Evolutionary conservation across 78 protist species (phyloP), one percentile per base, ranked within the genome.

Genomic region (Cyanophora paradoxa): DNA sequence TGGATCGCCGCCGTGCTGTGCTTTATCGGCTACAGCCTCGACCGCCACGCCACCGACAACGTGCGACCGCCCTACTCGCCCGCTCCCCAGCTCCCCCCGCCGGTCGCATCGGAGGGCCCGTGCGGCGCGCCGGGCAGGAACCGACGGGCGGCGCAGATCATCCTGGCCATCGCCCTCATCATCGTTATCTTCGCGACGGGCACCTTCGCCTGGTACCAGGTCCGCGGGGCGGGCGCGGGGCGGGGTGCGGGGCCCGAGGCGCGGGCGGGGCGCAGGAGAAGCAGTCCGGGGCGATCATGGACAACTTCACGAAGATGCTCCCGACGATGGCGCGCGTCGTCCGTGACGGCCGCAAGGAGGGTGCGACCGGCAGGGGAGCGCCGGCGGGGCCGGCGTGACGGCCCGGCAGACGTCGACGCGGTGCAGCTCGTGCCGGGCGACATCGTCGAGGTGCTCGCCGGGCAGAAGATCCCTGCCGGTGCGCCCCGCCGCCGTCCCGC

Each of bases 381-480:
- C n/a, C n/a, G n/a, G n/a, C n/a, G n/a, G n/a, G n/a, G n/a, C n/a
- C n/a, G n/a, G n/a, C n/a, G n/a, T n/a, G n/a, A n/a, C n/a, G n/a
- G n/a, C n/a, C n/a, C n/a, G n/a, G n/a, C n/a, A n/a, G 33, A 28
- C 24, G 19, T 85, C 13, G 44, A 31, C 3, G 73, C 91, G 8
- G 16, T 19, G 13, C 56, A 58, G 20, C 59, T 93, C 10, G 97
- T 90, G 28, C 76, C 73, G 4, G 97, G 97, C 28, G 97, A 93
- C 63, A 28, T 93, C 36, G 68, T 86, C 20, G 30, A 26, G 37
- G 11, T 90, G 36, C 31, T 11, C 8, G 44, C 3, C 5, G 99
- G 99, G 42, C 87, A 86, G 67, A 84, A 82, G 57, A 41, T 93
- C 0, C 97, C 97, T 3, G 93, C 92, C 6, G 98, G 31, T 17